phyloP scores from a whole-genome alignment of 371 early-diverging fungal species.

The Mucor racemosus region DNA sequence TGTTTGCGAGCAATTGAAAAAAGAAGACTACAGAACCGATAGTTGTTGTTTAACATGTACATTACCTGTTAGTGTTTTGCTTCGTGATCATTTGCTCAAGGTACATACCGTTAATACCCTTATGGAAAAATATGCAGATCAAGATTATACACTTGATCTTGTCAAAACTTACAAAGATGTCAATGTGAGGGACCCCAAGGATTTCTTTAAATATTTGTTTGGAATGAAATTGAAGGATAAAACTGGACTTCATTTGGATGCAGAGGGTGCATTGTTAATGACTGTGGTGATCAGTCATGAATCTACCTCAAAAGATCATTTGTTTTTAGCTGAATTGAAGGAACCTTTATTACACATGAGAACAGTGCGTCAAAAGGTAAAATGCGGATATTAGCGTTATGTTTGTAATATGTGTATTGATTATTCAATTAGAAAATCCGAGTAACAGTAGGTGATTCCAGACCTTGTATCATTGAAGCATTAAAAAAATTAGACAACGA shows the following conservation, averaged over 20 bases:
- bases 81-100: slow-evolving; percentile 54
- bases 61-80: slow-evolving; percentile 55
- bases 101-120: slow-evolving; percentile 26
- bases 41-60: slow-evolving; percentile 54
- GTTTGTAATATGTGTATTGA: background rate
- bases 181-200: slow-evolving; percentile 48
- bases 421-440: slow-evolving; percentile 35
- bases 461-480: slow-evolving; percentile 60
- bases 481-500: slow-evolving; percentile 50
- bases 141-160: slow-evolving; percentile 5
- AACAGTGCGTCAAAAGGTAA: slow-evolving; percentile 59
- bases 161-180: slow-evolving; percentile 12
- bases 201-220: slow-evolving; percentile 52
- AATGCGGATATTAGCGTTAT: background rate
- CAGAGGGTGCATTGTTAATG: slow-evolving; percentile 53
- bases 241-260: slow-evolving; percentile 33
- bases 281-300: slow-evolving; percentile 63
- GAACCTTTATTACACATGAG: slow-evolving; percentile 65
- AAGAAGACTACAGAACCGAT: slow-evolving; percentile 43
- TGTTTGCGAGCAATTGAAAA: slow-evolving; percentile 31
- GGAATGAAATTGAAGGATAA: slow-evolving; percentile 35
- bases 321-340: slow-evolving; percentile 66
- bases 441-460: slow-evolving; percentile 59
- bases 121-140: background rate
- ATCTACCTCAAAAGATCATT: slow-evolving; percentile 63